Conservation (phyloP, 345 rosid species). For the Psidium guajava region DNA sequence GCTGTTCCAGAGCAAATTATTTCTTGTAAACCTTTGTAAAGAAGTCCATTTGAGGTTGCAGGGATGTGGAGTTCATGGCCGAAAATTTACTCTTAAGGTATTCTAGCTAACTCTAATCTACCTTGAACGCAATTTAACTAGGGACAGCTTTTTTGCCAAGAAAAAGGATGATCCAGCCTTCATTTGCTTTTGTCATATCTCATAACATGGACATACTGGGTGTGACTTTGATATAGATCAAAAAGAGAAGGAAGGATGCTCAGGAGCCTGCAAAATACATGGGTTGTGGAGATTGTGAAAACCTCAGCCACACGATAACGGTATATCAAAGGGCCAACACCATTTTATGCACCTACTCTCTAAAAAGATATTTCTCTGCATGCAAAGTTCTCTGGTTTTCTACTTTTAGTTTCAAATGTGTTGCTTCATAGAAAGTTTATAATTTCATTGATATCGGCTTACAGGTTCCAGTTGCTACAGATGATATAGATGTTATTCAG, state of each 20-base stretch:
- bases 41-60: constrained; percentile 83
- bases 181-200: background rate
- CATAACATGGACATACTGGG: background rate
- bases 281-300: constrained; percentile 92
- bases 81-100: constrained; percentile 86
- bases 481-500: constrained; percentile 63
- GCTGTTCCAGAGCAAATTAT: constrained; percentile 50
- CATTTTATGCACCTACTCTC: background rate
- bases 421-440: background rate
- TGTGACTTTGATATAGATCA: constrained; percentile 36
- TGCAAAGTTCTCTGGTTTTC: background rate
- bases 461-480: constrained; percentile 77
- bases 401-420: background rate
- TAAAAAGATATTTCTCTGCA: background rate
- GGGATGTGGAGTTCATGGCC: constrained; percentile 77
- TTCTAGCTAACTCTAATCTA: background rate
- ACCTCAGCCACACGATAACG: constrained; percentile 72
- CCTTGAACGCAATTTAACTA: background rate
- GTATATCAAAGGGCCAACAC: constrained; percentile 21
- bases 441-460: background rate
- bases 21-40: constrained; percentile 71
- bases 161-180: background rate
- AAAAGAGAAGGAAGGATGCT: constrained; percentile 71
- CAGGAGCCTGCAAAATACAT: constrained; percentile 80
- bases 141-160: background rate